Evolutionary conservation across 495 filamentous ascomycete genomes (phyloP), one percentile per base, ranked within the genome.

Genomic region (Daldinia loculata): DNA sequence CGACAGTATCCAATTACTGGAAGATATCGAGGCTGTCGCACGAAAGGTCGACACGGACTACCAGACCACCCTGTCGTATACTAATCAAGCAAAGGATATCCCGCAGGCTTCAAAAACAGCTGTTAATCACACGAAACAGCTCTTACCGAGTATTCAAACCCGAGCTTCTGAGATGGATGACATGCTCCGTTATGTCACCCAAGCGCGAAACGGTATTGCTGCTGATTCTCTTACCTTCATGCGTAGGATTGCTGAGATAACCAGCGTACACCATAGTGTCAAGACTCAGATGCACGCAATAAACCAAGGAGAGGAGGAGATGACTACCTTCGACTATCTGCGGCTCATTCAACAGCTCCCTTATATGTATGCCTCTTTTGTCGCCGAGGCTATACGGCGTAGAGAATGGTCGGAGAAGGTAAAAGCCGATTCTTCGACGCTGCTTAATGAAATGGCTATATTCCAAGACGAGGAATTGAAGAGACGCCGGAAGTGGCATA

Each of bases 371-470:
- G 95, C 95, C 2, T 93, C 92, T 0, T 89, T 97, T 27, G 80
- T 97, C 14, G 85, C 94, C 15, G 95, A 99, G 76, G 90, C 93
- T 26, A 86, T 97, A 51, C 88, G 91, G 61, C 90, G 95, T 11
- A 90, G 87, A 39, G 94, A 98, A 81, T 99, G 95, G 93, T 87
- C 86, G 8, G 91, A 94, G 24, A 98, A 97, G 78, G 89, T 98
- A 75, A 91, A 89, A 70, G 84, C 86, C 6, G 95, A 98, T 69
- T 94, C 94, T 2, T 86, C 91, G 15, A 91, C 90, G 2, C 80
- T 98, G 32, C 92, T 93, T 6, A 94, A 98, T 76, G 95, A 98
- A 70, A 92, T 98, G 85, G 92, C 93, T 15, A 80, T 91, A 24
- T 91, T 95, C 69, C 91, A 92, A 75, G 95, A 98, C 61, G 95